Conservation (phyloP, 352 stramenopile genomes). For the Phytophthora pinifolia region DNA sequence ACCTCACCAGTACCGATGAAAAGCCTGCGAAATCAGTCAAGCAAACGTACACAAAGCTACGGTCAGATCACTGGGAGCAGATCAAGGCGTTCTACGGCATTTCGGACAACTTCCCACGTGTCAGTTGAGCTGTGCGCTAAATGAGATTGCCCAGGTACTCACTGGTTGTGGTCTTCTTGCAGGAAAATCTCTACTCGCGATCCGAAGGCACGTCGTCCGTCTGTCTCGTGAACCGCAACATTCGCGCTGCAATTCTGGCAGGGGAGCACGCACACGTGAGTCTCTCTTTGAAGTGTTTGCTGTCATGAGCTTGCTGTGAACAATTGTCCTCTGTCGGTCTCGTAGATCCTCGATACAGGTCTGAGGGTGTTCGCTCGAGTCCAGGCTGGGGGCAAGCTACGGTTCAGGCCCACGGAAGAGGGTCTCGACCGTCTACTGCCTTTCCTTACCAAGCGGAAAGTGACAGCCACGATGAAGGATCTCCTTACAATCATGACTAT, state of each 20-base stretch:
- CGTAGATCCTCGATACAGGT: conserved; percentile 83
- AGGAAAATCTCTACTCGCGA: conserved; percentile 63
- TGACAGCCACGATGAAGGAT: conserved; percentile 14
- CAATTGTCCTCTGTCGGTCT: neutral
- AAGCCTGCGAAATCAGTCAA: conserved; percentile 20
- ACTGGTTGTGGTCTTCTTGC: conserved; percentile 2
- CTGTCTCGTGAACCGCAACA: conserved; percentile 56
- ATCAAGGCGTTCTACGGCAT: conserved; percentile 73
- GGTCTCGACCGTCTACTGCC: conserved; percentile 70
- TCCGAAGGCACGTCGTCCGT: conserved; percentile 68
- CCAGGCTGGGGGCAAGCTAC: conserved; percentile 37
- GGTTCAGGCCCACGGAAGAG: conserved; percentile 84
- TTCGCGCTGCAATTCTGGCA: conserved; percentile 54
- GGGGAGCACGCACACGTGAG: conserved; percentile 51
- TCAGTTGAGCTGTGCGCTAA: conserved; percentile 7
- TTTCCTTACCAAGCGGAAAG: conserved; percentile 80
- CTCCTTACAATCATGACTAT: conserved; percentile 24
- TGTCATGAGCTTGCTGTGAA: neutral
- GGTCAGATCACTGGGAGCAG: conserved; percentile 49
- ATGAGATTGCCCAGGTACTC: neutral
- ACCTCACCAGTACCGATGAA: conserved; percentile 5
- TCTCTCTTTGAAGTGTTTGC: neutral
- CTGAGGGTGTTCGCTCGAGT: conserved; percentile 87
- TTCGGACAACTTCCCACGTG: conserved; percentile 49
- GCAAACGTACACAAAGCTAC: conserved; percentile 57